These are phyloP conservation scores for Hypoxylon fuscum DNA, from an alignment of 495 filamentous ascomycete genomes.

Conservation along the genomic window DNA sequence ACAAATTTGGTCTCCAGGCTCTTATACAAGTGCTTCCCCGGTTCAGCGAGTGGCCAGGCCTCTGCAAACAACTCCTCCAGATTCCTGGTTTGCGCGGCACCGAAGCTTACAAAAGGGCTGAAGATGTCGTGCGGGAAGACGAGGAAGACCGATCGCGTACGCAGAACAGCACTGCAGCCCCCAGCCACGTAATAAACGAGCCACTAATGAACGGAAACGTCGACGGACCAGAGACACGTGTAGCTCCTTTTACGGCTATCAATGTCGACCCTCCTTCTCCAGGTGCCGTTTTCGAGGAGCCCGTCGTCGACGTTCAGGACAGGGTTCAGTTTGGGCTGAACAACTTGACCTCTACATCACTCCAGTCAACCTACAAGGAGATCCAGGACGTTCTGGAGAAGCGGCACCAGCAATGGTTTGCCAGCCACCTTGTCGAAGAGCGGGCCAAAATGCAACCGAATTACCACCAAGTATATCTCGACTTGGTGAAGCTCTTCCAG, in stretches of 20 bases:
- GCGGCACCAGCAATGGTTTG: constrained; percentile 94
- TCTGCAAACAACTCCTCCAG: constrained; percentile 82
- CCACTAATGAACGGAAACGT: constrained; percentile 71
- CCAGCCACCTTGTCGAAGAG: constrained; percentile 92
- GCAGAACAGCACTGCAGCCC: constrained; percentile 53
- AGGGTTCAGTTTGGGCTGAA: constrained; percentile 96
- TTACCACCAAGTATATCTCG: constrained; percentile 90
- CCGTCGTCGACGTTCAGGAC: constrained; percentile 83
- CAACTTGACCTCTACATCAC: constrained; percentile 89
- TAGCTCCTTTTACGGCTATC: constrained; percentile 74
- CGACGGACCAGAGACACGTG: constrained; percentile 63
- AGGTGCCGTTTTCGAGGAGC: constrained; percentile 75
- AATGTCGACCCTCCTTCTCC: constrained; percentile 73
- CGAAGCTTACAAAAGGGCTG: constrained; percentile 80
- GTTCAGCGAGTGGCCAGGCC: constrained; percentile 90
- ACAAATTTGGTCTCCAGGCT: constrained; percentile 97
- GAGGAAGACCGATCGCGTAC: constrained; percentile 58
- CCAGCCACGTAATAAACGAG: constrained; percentile 28
- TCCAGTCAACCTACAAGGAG: constrained; percentile 81
- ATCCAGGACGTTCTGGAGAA: constrained; percentile 80
- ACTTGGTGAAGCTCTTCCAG: constrained; percentile 84
- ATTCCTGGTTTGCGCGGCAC: constrained; percentile 85
- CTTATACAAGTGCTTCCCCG: constrained; percentile 84
- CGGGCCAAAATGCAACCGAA: constrained; percentile 97
- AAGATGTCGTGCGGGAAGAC: constrained; percentile 77